Percentiles rank a stretch among this genome's conserved stretches.
Evolutionary conservation across 225 moss, liverwort and hornwort genomes (phyloP).

Genomic region (Thuidium tamariscinum): DNA sequence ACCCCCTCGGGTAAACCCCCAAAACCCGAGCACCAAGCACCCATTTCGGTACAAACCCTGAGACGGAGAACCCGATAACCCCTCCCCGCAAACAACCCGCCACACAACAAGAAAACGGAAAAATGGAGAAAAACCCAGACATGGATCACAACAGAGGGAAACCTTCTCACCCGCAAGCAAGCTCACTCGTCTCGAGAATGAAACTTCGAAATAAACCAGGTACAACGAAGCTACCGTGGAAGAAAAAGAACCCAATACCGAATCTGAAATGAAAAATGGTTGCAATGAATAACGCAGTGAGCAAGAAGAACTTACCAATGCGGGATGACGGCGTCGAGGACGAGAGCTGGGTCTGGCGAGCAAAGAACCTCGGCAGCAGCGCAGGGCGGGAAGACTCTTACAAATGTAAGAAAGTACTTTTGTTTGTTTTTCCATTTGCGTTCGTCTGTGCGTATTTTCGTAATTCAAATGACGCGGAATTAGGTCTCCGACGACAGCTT

Average conservation of each 20-base stretch:
- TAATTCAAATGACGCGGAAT: background rate
- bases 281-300: background rate
- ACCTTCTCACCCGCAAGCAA: background rate
- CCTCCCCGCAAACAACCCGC: no score
- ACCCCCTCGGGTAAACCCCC: background rate
- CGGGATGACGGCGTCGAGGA: no score
- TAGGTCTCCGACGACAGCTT: background rate
- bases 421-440: no score
- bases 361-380: background rate
- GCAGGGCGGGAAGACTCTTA: background rate
- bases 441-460: background rate
- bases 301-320: background rate
- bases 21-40: background rate
- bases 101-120: no score
- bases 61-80: background rate
- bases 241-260: background rate
- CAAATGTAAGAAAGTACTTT: no score
- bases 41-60: background rate
- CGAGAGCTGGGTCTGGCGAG: background rate
- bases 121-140: background rate
- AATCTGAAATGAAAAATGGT: background rate
- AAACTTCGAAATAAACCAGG: background rate
- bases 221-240: background rate
- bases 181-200: background rate
- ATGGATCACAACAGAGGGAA: background rate